Evolutionary conservation across 2,329 filamentous ascomycete genomes (phyloP), one percentile per base, ranked within the genome.

Genomic region (Podosphaera fusca): DNA sequence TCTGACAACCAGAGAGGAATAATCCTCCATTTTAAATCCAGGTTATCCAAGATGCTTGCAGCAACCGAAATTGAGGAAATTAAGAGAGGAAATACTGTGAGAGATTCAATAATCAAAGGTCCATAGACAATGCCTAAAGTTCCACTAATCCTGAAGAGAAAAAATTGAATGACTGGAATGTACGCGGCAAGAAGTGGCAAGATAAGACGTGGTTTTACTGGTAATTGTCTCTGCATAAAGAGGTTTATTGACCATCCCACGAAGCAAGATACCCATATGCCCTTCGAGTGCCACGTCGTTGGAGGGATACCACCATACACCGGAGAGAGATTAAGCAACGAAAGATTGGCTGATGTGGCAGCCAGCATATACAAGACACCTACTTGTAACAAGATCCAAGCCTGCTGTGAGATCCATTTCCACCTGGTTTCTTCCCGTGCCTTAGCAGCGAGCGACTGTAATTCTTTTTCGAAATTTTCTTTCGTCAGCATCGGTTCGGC

Each of bases 261-360:
- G 60, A 88, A 82, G 59, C 81, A 79, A 34, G 79, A 81, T 2
- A 77, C 71, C 63, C 80, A 80, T 60, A 87, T 72, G 59, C 81
- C 75, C 66, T 78, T 77, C 55, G 75, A 71, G 67, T 95, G 90
- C 68, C 82, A 84, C 61, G 83, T 73, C 1, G 79, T 76, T 0
- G 87, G 75, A 1, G 90, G 85, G 42, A 94, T 85, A 14, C 82
- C 81, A 56, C 92, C 92, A 69, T 94, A 96, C 9, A 94, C 84
- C 1, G 92, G 92, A 29, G 87, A 85, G 38, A 96, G 74, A 45
- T 79, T 82, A 60, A 88, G 74, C 66, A 87, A 80, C 0, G 85
- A 90, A 58, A 84, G 77, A 60, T 81, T 80, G 52, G 84, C 82
- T 59, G 77, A 80, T 47, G 82, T 67, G 50, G 81, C 85, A 8